Conservation (phyloP, 345 rosid genomes). For the Dimocarpus longan region DNA sequence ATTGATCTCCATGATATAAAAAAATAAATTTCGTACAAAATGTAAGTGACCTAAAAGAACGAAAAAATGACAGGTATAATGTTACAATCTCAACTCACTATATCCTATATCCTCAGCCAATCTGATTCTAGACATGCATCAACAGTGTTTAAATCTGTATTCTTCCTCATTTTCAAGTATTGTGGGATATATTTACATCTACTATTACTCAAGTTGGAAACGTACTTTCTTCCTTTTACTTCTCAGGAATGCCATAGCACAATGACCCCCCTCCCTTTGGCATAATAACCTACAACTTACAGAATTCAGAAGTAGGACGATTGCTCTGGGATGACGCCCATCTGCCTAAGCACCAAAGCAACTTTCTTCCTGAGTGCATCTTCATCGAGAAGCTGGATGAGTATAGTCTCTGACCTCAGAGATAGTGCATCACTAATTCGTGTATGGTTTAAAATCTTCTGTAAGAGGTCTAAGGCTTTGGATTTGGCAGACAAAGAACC, state of each 20-base stretch:
- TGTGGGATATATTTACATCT: slow-evolving; percentile 8
- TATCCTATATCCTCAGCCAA: background rate
- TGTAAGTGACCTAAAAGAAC: background rate
- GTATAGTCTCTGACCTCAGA: slow-evolving; percentile 45
- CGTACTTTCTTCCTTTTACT: background rate
- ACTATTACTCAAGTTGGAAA: background rate
- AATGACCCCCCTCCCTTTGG: background rate
- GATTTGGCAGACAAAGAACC: slow-evolving; percentile 45
- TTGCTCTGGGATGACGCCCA: slow-evolving; percentile 51
- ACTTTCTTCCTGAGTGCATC: slow-evolving; percentile 45
- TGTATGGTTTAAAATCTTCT: slow-evolving; percentile 41
- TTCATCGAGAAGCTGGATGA: slow-evolving; percentile 48
- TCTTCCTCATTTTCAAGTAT: background rate
- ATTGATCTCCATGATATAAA: background rate
- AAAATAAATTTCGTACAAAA: background rate
- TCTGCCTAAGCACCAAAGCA: slow-evolving; percentile 48
- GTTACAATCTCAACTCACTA: background rate
- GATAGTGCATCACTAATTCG: slow-evolving; percentile 19
- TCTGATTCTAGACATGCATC: background rate
- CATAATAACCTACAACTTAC: background rate
- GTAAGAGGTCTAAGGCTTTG: slow-evolving; percentile 52
- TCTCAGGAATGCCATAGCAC: background rate
- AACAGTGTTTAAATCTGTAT: background rate
- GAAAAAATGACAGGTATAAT: background rate
- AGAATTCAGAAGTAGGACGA: slow-evolving; percentile 54